phyloP scores from a whole-genome alignment of 345 rosid species.

The Kernera saxatilis region DNA sequence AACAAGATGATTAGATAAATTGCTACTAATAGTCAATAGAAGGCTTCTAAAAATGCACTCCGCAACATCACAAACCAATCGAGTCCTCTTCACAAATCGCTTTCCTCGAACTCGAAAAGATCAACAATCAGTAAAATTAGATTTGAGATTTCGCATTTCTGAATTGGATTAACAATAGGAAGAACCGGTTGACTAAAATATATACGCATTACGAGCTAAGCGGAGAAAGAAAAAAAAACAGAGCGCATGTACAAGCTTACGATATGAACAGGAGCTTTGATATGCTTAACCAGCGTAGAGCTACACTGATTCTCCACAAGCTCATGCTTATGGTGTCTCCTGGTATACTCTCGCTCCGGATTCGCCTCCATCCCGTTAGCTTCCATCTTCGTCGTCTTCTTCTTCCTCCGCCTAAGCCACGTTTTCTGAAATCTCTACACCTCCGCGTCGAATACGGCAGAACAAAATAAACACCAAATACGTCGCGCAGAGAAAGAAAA shows the following conservation, averaged over 20 bases:
- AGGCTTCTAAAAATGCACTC: background rate
- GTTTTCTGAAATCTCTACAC: slow-evolving; percentile 3
- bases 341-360: slow-evolving; percentile 50
- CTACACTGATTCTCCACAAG: slow-evolving; percentile 66
- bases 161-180: background rate
- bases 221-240: background rate
- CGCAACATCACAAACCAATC: background rate
- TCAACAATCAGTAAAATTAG: background rate
- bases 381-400: slow-evolving; percentile 38
- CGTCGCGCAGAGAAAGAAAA: background rate
- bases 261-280: slow-evolving; percentile 94
- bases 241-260: slow-evolving; percentile 37
- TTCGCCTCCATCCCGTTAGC: slow-evolving; percentile 23
- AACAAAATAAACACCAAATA: background rate
- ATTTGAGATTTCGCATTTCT: background rate
- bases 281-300: slow-evolving; percentile 71
- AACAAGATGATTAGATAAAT: background rate
- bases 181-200: background rate
- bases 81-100: background rate
- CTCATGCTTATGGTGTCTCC: slow-evolving; percentile 61
- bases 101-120: background rate
- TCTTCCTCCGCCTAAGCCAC: slow-evolving; percentile 1
- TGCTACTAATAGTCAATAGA: background rate
- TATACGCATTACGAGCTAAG: background rate
- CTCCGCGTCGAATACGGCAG: background rate